Conservation (phyloP, 192 early-diverging fungal species). For the Entomortierella lignicola region DNA sequence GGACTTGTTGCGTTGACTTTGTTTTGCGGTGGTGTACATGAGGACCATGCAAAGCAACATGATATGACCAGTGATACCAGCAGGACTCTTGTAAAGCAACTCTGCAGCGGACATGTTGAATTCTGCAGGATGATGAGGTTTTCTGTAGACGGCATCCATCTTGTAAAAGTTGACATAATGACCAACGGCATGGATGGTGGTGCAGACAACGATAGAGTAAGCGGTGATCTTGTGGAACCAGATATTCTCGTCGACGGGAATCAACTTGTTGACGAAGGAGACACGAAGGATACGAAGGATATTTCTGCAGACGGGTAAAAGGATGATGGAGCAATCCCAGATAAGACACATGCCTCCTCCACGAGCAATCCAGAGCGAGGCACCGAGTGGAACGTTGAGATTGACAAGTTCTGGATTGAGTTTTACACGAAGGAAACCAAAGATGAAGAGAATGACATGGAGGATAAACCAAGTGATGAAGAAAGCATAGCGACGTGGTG, state of each 20-base stretch:
- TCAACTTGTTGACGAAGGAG: conserved; percentile 65
- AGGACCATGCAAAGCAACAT: conserved; percentile 71
- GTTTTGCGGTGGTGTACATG: conserved; percentile 73
- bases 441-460: conserved; percentile 62
- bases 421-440: conserved; percentile 64
- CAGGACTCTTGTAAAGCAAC: conserved; percentile 56
- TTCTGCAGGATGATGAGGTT: background rate
- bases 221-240: conserved; percentile 80
- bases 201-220: conserved; percentile 72
- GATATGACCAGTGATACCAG: conserved; percentile 74
- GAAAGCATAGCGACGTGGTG: conserved; percentile 40
- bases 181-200: conserved; percentile 66
- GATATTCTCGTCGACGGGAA: conserved; percentile 83
- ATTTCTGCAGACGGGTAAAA: conserved; percentile 75
- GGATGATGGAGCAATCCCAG: conserved; percentile 64
- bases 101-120: conserved; percentile 15
- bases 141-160: conserved; percentile 27
- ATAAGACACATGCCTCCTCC: conserved; percentile 68
- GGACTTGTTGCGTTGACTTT: conserved; percentile 63
- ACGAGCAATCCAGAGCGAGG: conserved; percentile 66
- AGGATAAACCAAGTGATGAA: conserved; percentile 52
- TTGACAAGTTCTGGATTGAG: conserved; percentile 55
- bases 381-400: conserved; percentile 59
- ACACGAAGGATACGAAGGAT: conserved; percentile 64
- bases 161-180: conserved; percentile 69